phyloP scores from a whole-genome alignment of 257 asterid species.

The Solanum piurae region DNA sequence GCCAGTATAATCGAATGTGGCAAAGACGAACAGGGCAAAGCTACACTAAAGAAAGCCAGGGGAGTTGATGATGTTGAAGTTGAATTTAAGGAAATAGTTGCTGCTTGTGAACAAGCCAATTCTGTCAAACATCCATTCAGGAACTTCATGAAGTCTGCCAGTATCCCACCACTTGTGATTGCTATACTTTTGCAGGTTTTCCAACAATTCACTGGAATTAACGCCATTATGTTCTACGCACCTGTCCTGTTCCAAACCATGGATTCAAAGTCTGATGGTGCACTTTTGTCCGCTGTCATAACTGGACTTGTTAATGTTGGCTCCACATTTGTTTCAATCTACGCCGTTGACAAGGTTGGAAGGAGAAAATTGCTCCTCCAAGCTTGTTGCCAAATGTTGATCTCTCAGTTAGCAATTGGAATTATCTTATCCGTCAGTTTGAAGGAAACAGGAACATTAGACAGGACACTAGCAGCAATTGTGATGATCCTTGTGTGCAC shows the following conservation, averaged over 20 bases:
- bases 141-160: conserved; percentile 23
- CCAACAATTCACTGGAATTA: conserved; percentile 76
- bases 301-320: conserved; percentile 51
- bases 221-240: conserved; percentile 70
- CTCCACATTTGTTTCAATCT: conserved; percentile 46
- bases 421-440: conserved; percentile 18
- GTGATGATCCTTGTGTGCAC: conserved; percentile 53
- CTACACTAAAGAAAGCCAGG: conserved; percentile 34
- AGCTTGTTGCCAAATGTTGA: conserved; percentile 56
- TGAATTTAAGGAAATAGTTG: conserved; percentile 37
- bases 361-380: conserved; percentile 62
- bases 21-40: conserved; percentile 19
- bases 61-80: conserved; percentile 47
- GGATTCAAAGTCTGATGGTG: conserved; percentile 31
- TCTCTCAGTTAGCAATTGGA: conserved; percentile 50
- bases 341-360: conserved; percentile 45
- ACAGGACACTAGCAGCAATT: conserved; percentile 11
- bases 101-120: conserved; percentile 35
- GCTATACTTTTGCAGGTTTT: conserved; percentile 33
- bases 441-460: conserved; percentile 28
- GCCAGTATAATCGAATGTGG: conserved; percentile 51
- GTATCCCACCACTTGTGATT: conserved; percentile 39
- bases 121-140: conserved; percentile 31
- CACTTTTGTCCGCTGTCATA: conserved; percentile 42
- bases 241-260: conserved; percentile 60